Evolutionary conservation across 2,329 filamentous ascomycete species (phyloP), one percentile per base, ranked within the genome.

Genomic region (Colletotrichum sp.): DNA sequence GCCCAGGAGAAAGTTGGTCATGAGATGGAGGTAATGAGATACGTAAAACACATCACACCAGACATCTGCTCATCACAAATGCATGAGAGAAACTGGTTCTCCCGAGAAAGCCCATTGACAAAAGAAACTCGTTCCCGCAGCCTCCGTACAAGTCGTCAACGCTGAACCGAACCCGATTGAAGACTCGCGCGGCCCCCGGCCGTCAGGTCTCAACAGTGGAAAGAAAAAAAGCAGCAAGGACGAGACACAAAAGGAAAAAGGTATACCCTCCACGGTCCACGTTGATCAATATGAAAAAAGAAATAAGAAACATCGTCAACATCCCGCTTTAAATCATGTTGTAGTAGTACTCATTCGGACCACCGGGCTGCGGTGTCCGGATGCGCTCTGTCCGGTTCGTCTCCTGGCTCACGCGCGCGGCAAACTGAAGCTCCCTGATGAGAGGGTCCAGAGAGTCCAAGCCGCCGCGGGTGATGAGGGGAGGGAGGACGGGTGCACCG

Each of bases 401-500:
- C 72, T 78, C 77, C 32, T 69, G 72, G 60, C 77, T 78, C 12
- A 78, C 68, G 28, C 77, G 49, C 60, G 77, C 70, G 18, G 75
- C 77, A 8, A 67, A 26, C n/a, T 75, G 71, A 12, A 88, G 79
- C 80, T 88, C 86, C 71, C 85, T 82, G 85, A 88, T 88, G 63
- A 89, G 77, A 10, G 87, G 86, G 80, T 88, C 87, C 26, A 88
- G 83, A 6, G 83, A 81, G 30, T 85, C 86, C 71, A 88, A 78
- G 7, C 85, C 84, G 64, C 81, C 69, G 21, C 59, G 63, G 21
- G 39, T 55, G 30, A 36, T 18, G 12, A 65, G 49, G 26, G 71
- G 36, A 34, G 52, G 34, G 26, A 69, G 57, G 10, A 16, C 10
- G 18, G 55, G 44, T 3, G n/a, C 65, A 10, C 34, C 57, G 65